Evolutionary conservation across 2,329 filamentous ascomycete genomes (phyloP), one percentile per base, ranked within the genome.

Genomic region (Pseudogymnoascus sp.): DNA sequence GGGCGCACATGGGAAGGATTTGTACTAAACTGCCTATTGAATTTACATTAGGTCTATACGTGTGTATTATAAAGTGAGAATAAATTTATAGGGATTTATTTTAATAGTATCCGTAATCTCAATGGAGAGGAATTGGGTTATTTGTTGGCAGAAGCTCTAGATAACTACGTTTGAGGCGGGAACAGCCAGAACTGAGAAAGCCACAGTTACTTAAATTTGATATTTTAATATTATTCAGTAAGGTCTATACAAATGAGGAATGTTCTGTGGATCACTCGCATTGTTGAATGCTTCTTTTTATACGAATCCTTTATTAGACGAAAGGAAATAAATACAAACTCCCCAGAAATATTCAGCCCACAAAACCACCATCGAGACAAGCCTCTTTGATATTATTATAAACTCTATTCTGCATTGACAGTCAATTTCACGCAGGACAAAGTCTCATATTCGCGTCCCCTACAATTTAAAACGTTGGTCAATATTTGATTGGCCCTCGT

Each of bases 401-500:
- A 53, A 33, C 15, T 18, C 8, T 15, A 53, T 14, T 53, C 47
- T 20, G 15, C 28, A 30, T 18, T 30, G n/a, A 30, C 12, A 20
- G 28, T 8, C 22, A 53, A 53, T 53, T 15, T 14, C 22, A 53
- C 18, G 18, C 9, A 18, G 15, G 6, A 35, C 28, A 35, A 53
- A 53, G 47, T 53, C 47, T 33, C 28, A 53, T 53, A 33, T 33
- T 53, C 47, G 11, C 28, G 47, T 33, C 28, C n/a, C 28, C 28
- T 18, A 53, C 30, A 53, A 33, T 53, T 33, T 33, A 33, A 33
- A 53, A 53, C 25, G 6, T 33, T 53, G 28, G 47, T 33, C 28
- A n/a, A 35, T 53, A 53, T 53, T 53, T 53, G 47, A 53, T 53
- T 53, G 47, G 47, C 47, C 47, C 47, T 8, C n/a, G 28, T 33